A percentile compares a stretch with the other conserved stretches of the same genome.
phyloP scores from a whole-genome alignment of 1,284 basidiomycete genomes.

The Mycena sp. region DNA sequence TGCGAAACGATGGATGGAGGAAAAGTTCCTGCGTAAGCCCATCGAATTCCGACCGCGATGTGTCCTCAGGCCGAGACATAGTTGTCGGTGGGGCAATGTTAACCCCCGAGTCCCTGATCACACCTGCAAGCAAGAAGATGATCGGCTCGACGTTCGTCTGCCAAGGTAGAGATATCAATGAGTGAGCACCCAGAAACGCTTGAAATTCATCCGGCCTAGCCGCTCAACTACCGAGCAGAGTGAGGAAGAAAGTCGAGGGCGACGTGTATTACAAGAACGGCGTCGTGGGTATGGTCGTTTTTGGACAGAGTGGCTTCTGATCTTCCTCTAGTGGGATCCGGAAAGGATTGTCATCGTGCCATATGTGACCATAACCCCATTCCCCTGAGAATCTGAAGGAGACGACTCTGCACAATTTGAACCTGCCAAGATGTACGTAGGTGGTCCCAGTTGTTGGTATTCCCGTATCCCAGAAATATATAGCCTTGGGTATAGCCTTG shows the following conservation, averaged over 20 bases:
- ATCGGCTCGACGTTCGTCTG: constrained; percentile 53
- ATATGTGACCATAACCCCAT: constrained; percentile 42
- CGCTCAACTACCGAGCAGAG: no score
- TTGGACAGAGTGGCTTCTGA: background rate
- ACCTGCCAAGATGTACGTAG: no score
- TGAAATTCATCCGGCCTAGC: no score
- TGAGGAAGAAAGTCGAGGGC: constrained; percentile 46
- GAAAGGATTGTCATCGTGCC: constrained; percentile 55
- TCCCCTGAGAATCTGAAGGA: no score
- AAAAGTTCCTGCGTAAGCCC: constrained; percentile 54
- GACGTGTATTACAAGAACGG: constrained; percentile 52
- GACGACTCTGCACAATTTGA: no score
- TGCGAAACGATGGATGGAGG: constrained; percentile 51
- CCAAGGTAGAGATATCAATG: constrained; percentile 51
- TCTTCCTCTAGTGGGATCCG: constrained; percentile 44
- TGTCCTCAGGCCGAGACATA: constrained; percentile 21
- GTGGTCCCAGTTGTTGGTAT: no score
- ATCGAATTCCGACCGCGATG: background rate
- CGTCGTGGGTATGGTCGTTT: constrained; percentile 42
- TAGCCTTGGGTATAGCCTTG: no score
- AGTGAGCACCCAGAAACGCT: no score
- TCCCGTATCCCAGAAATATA: no score
- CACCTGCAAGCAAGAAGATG: constrained; percentile 48
- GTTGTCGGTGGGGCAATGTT: constrained; percentile 50
- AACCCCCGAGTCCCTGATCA: constrained; percentile 49